A percentile compares a stretch with the other conserved stretches of the same genome.
These are phyloP conservation scores for Gossypium gossypioides DNA, from an alignment of 441 rosid species.

Conservation along the genomic window DNA sequence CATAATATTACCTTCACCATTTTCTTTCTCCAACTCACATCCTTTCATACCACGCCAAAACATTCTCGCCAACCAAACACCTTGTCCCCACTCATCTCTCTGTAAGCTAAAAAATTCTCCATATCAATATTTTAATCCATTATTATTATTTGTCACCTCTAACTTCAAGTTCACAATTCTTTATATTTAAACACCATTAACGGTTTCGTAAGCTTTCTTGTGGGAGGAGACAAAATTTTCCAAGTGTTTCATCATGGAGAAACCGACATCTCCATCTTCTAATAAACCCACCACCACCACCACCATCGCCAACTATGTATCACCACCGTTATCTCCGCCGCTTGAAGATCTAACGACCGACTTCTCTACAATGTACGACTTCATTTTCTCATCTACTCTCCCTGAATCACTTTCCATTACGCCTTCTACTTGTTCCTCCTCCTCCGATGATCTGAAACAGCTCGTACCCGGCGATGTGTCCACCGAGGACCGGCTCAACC, in stretches of 20 bases:
- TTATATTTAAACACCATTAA: slow-evolving; percentile 20
- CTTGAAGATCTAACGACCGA: slow-evolving; percentile 32
- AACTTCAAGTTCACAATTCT: neutral
- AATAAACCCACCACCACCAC: slow-evolving; percentile 25
- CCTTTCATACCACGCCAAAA: slow-evolving; percentile 40
- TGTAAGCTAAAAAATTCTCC: neutral
- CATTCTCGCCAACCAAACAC: slow-evolving; percentile 20
- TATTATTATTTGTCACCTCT: neutral
- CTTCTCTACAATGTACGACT: slow-evolving; percentile 49
- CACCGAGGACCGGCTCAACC: slow-evolving; percentile 56
- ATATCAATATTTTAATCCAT: neutral
- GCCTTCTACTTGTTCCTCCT: slow-evolving; percentile 24
- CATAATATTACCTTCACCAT: neutral
- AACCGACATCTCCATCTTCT: slow-evolving; percentile 25
- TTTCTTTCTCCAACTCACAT: slow-evolving; percentile 18
- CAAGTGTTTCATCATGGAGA: slow-evolving; percentile 31
- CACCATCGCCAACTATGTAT: slow-evolving; percentile 16
- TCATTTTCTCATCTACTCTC: slow-evolving; percentile 48
- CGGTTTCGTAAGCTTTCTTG: slow-evolving; percentile 26
- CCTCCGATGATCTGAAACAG: slow-evolving; percentile 17
- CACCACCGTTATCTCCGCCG: slow-evolving; percentile 26
- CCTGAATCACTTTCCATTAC: slow-evolving; percentile 29
- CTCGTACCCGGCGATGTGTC: slow-evolving; percentile 6
- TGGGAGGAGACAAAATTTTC: slow-evolving; percentile 33
- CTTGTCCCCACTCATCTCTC: slow-evolving; percentile 11